A percentile compares a stretch with the other conserved stretches of the same genome.
These are phyloP conservation scores for Globomyces sp. DNA, from an alignment of 371 early-diverging fungal genomes.

Conservation along the genomic window DNA sequence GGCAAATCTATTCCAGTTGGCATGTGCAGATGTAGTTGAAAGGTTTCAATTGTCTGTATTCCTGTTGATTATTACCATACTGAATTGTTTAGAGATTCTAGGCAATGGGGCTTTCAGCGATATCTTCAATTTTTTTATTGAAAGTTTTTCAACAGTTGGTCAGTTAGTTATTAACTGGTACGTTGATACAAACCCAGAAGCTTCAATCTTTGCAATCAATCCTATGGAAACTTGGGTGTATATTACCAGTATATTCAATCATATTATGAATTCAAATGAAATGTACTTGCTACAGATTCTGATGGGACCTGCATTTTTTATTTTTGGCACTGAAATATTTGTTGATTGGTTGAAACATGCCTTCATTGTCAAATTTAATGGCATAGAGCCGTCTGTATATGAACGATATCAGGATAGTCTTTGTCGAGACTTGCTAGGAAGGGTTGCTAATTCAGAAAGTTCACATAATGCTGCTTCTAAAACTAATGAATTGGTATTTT, in stretches of 20 bases:
- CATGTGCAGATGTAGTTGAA: slow-evolving; percentile 94
- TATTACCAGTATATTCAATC: slow-evolving; percentile 14
- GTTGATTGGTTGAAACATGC: slow-evolving; percentile 99
- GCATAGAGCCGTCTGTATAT: slow-evolving; percentile 86
- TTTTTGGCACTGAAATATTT: slow-evolving; percentile 82
- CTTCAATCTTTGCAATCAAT: neutral
- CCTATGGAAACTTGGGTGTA: slow-evolving; percentile 16
- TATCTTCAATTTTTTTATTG: slow-evolving; percentile 20
- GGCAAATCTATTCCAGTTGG: slow-evolving; percentile 92
- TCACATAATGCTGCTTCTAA: too few relatives aligned
- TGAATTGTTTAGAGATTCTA: slow-evolving; percentile 87
- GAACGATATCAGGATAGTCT: slow-evolving; percentile 80
- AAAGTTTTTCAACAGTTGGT: slow-evolving; percentile 2
- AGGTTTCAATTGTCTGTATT: slow-evolving; percentile 88
- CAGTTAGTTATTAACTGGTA: neutral
- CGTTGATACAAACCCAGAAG: neutral
- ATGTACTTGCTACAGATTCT: slow-evolving; percentile 43
- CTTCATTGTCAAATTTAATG: slow-evolving; percentile 96
- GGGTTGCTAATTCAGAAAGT: too few relatives aligned
- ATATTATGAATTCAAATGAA: slow-evolving; percentile 30
- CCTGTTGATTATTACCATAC: slow-evolving; percentile 79
- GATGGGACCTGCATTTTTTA: slow-evolving; percentile 78
- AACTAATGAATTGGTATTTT: too few relatives aligned
- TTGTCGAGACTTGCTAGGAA: slow-evolving; percentile 78
- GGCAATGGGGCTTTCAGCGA: slow-evolving; percentile 48